A percentile compares a stretch with the other conserved stretches of the same genome.
phyloP scores from a whole-genome alignment of 129 eudicot genomes.

The Saposhnikovia divaricata region DNA sequence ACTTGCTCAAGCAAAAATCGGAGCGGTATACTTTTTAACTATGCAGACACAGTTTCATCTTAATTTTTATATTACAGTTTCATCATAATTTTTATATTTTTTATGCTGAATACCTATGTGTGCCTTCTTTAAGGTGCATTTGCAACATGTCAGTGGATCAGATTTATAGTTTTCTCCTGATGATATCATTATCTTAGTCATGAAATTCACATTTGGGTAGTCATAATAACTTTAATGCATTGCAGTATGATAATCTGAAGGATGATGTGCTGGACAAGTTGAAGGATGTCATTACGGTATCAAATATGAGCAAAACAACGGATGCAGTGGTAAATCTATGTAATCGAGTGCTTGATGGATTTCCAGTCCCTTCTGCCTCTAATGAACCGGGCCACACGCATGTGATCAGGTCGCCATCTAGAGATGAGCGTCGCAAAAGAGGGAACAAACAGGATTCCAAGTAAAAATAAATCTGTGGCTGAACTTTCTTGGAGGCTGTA shows the following conservation, averaged over 20 bases:
- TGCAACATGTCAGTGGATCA: neutral
- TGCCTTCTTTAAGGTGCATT: no score
- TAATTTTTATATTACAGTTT: neutral
- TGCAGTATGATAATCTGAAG: constrained; percentile 11
- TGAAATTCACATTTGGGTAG: neutral
- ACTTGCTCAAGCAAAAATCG: constrained; percentile 22
- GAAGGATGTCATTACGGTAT: neutral
- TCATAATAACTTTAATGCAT: neutral
- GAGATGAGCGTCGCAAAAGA: neutral
- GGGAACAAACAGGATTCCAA: neutral
- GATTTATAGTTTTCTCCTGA: neutral
- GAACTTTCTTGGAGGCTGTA: neutral
- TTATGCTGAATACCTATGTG: neutral
- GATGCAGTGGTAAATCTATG: constrained; percentile 9
- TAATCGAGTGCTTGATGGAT: neutral
- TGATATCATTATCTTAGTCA: neutral
- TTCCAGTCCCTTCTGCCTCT: neutral
- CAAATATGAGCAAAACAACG: constrained; percentile 4
- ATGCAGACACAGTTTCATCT: neutral
- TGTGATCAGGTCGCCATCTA: neutral
- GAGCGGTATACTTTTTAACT: constrained; percentile 22
- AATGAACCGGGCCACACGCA: neutral
- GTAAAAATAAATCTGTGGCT: neutral
- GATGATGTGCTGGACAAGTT: constrained; percentile 7
- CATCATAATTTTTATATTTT: neutral